Percentiles rank a stretch among this genome's conserved stretches.
These are phyloP conservation scores for Cercospora sesami DNA, from an alignment of 2,329 filamentous ascomycete species.

Conservation along the genomic window DNA sequence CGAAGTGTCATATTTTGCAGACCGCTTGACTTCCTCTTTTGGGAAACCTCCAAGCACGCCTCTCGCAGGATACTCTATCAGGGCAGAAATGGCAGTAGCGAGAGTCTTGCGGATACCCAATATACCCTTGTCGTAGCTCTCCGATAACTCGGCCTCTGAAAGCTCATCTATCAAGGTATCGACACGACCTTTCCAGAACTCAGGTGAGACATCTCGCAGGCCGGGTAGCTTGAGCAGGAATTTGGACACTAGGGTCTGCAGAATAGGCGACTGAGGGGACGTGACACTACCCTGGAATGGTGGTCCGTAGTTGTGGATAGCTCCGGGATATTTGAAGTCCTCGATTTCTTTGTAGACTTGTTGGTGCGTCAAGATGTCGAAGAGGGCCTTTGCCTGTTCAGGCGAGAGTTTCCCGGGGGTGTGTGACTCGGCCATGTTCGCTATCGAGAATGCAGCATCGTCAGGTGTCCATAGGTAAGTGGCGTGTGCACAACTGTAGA, in stretches of 20 bases:
- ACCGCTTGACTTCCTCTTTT: slow-evolving; percentile 36
- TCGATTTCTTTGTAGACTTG: slow-evolving; percentile 66
- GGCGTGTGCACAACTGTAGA: neutral
- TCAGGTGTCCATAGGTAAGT: neutral
- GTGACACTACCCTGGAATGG: slow-evolving; percentile 59
- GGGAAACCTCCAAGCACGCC: slow-evolving; percentile 65
- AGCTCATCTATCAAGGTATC: slow-evolving; percentile 62
- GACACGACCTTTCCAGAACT: slow-evolving; percentile 66
- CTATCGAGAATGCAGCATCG: slow-evolving; percentile 3
- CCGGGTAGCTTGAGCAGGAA: slow-evolving; percentile 68
- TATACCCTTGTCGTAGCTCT: slow-evolving; percentile 78
- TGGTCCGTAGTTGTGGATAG: slow-evolving; percentile 67
- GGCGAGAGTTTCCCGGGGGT: slow-evolving; percentile 40
- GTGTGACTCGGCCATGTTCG: slow-evolving; percentile 22
- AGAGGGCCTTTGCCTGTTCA: slow-evolving; percentile 52
- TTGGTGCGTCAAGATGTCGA: slow-evolving; percentile 57
- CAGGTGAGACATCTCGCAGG: slow-evolving; percentile 60
- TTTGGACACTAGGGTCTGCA: slow-evolving; percentile 67
- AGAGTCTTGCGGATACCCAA: slow-evolving; percentile 73
- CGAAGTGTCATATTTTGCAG: slow-evolving; percentile 56
- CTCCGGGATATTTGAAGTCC: slow-evolving; percentile 65
- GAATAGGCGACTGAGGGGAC: slow-evolving; percentile 61
- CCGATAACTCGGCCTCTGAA: slow-evolving; percentile 68
- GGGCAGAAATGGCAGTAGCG: slow-evolving; percentile 67
- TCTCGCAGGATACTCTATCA: slow-evolving; percentile 68